Evolutionary conservation across 768 basidiomycete genomes (phyloP).

Genomic region (Naematelia encephala): DNA sequence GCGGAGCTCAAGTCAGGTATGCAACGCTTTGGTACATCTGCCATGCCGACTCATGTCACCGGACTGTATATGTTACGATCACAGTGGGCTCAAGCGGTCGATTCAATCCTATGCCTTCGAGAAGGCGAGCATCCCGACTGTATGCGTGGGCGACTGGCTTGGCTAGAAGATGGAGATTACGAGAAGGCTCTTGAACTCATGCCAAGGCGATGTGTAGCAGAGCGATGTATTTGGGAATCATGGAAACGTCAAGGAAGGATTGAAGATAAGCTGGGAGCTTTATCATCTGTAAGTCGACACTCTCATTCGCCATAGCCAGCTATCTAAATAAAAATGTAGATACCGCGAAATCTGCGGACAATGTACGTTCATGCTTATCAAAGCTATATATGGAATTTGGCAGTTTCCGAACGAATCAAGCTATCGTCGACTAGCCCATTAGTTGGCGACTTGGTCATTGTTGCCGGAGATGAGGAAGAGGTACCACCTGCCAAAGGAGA

Average conservation of each 20-base stretch:
- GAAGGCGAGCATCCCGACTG: conserved; percentile 92
- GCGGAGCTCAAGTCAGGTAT: too few species aligned
- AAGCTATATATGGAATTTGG: conserved; percentile 96
- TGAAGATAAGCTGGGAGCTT: conserved; percentile 70
- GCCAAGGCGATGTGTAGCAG: conserved; percentile 89
- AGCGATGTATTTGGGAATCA: conserved; percentile 85
- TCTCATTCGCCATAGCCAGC: background rate
- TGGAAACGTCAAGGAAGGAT: conserved; percentile 70
- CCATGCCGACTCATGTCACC: conserved; percentile 90
- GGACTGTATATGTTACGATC: conserved; percentile 84
- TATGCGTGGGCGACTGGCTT: conserved; percentile 75
- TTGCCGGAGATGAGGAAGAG: conserved; percentile 50
- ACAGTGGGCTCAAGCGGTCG: conserved; percentile 83
- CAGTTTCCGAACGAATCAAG: conserved; percentile 88
- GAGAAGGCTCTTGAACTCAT: conserved; percentile 78
- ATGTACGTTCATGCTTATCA: conserved; percentile 99
- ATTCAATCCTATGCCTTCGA: conserved; percentile 73
- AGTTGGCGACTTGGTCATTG: conserved; percentile 87
- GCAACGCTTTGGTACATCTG: conserved; percentile 97
- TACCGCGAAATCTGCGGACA: conserved; percentile 86
- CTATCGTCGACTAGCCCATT: conserved; percentile 66
- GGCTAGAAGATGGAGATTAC: conserved; percentile 77
- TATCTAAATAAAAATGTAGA: conserved; percentile 56
- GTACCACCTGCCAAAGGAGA: conserved; percentile 2
- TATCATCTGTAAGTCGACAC: conserved; percentile 66